These are phyloP conservation scores for Irpex sp. DNA, from an alignment of 1,284 basidiomycete species.

Conservation along the genomic window DNA sequence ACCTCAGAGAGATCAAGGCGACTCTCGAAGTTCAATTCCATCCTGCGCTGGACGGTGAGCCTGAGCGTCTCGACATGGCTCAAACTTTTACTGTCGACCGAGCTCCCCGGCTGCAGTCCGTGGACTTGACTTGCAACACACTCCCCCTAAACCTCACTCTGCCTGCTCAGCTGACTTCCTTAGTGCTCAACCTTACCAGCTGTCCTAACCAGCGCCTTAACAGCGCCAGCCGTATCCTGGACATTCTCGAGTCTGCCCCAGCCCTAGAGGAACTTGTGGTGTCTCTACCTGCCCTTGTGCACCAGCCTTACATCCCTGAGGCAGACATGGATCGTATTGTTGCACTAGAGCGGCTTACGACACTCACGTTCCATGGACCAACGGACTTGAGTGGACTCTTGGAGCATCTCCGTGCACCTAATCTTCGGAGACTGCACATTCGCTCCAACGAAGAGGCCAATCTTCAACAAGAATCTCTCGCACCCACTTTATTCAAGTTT, in stretches of 20 bases:
- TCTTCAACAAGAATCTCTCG: constrained; percentile 32
- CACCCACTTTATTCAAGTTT: constrained; percentile 35
- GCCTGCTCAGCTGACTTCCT: constrained; percentile 35
- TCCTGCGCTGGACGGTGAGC: constrained; percentile 10
- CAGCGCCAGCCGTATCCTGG: constrained; percentile 24
- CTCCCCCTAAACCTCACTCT: constrained; percentile 29
- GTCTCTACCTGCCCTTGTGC: constrained; percentile 33
- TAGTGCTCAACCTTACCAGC: constrained; percentile 30
- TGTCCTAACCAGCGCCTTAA: constrained; percentile 12
- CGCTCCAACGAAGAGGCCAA: constrained; percentile 39
- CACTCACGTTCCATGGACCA: constrained; percentile 38
- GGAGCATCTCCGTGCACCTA: constrained; percentile 38
- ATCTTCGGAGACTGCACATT: constrained; percentile 42
- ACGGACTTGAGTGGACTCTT: constrained; percentile 42
- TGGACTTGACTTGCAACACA: constrained; percentile 33
- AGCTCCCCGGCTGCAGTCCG: constrained; percentile 32
- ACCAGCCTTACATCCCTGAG: constrained; percentile 32
- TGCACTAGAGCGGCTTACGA: constrained; percentile 35
- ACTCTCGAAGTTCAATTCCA: constrained; percentile 19
- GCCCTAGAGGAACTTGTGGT: constrained; percentile 38
- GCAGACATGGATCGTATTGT: constrained; percentile 26
- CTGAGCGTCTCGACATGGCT: constrained; percentile 18
- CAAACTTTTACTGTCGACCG: constrained; percentile 25
- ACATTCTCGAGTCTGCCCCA: constrained; percentile 24
- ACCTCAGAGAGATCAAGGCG: constrained; percentile 21